phyloP scores from a whole-genome alignment of 2,329 filamentous ascomycete genomes.

The Apiospora sp. region DNA sequence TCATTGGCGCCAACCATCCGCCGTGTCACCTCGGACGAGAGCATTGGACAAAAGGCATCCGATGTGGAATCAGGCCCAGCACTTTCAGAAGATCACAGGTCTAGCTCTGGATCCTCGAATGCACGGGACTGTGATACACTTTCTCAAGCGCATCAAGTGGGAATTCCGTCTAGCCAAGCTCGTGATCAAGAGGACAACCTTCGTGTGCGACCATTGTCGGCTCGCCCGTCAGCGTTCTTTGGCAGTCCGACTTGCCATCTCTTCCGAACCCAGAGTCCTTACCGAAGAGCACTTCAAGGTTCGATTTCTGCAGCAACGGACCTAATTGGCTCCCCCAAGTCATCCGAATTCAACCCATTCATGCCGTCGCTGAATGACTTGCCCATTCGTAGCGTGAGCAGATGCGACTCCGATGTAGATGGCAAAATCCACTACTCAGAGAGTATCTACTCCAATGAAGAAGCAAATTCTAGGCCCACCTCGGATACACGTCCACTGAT shows the following conservation, averaged over 20 bases:
- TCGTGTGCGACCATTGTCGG: constrained; percentile 43
- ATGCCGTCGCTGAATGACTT: constrained; percentile 52
- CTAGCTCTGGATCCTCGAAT: neutral
- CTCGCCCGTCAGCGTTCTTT: constrained; percentile 59
- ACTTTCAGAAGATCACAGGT: neutral
- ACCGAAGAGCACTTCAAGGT: constrained; percentile 58
- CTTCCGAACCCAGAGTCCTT: constrained; percentile 64
- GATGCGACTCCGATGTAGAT: constrained; percentile 49
- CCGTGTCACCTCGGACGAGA: constrained; percentile 34
- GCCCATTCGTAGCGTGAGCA: constrained; percentile 50
- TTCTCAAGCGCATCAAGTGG: neutral
- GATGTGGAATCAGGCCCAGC: neutral
- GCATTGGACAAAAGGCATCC: neutral
- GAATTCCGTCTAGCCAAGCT: neutral
- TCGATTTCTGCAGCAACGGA: constrained; percentile 51
- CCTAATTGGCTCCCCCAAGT: constrained; percentile 32
- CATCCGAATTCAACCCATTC: constrained; percentile 47
- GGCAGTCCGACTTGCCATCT: constrained; percentile 59
- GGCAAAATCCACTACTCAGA: constrained; percentile 51
- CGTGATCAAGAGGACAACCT: neutral
- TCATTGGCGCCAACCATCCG: constrained; percentile 38
- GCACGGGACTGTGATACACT: neutral
- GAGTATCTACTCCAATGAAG: constrained; percentile 57
- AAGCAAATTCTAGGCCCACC: constrained; percentile 31
- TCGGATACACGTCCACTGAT: constrained; percentile 27